Base-by-base conservation (phyloP, 352 stramenopile genomes). In the Aphanomyces astaci region DNA sequence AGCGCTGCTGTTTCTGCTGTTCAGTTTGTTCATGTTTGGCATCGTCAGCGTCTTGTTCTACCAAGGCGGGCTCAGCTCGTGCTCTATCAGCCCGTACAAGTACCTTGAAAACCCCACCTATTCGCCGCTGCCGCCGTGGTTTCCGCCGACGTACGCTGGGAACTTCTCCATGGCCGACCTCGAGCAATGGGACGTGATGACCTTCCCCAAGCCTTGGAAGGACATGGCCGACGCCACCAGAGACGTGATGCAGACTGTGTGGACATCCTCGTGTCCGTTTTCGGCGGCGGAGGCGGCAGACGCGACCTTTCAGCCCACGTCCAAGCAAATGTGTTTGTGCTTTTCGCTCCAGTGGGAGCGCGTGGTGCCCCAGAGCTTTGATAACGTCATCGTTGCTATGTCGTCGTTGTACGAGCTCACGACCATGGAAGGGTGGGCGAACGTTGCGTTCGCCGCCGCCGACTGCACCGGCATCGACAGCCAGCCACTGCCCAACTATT, bases 1-100 rank as follows among this genome's bases (percentile, higher is more conserved):
- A 72, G 84, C 97, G 2, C 67, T 94, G 2, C 81, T 97, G 56
- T 77, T 98, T 2, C 97, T 89, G 56, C 78, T 89, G 46, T 76
- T 98, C 0, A 66, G 31, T 28, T 52, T 71, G 49, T 78, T 98
- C 27, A 96, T 98, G 51, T 98, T 98, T 78, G 95, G 89, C 64
- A 98, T 98, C 63, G 78, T 98, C 63, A 84, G 89, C 3, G 90
- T 98, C 0, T 96, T 91, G 40, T 98, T 97, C 68, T 77, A 98
- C 52, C 98, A 98, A 73, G 95, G 93, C 2, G 79, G 75, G 0
- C 91, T 98, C 73, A 85, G 90, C 66, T 49, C 73, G 0, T 98
- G 94, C 74, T 45, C 2, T 3, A 27, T 59, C 4, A 68, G 62
- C 33, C 62, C 62, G 30, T 68, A 68, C 51, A 24, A 57, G 13